Percentiles rank a stretch among this genome's conserved stretches.
These are phyloP conservation scores for Ogataea wickerhamii DNA, from an alignment of 805 yeast species.

Conservation along the genomic window DNA sequence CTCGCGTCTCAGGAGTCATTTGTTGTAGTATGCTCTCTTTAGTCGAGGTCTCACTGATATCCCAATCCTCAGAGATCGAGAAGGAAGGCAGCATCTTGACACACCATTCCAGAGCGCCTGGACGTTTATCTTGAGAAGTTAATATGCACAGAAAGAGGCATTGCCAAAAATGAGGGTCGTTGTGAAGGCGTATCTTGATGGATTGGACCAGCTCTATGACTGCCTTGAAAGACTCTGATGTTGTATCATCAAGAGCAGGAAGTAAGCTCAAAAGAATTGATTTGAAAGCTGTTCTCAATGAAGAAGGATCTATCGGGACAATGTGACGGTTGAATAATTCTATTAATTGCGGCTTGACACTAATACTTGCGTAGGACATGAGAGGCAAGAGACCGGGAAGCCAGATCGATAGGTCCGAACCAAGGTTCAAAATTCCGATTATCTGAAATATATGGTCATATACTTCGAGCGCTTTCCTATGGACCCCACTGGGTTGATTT, in stretches of 20 bases:
- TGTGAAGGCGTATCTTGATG: constrained; percentile 52
- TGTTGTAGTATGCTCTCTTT: constrained; percentile 22
- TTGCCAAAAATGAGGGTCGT: constrained; percentile 85
- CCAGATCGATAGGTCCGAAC: constrained; percentile 68
- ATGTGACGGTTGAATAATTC: constrained; percentile 56
- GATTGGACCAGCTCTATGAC: constrained; percentile 57
- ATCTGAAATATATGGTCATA: constrained; percentile 68
- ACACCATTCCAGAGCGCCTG: constrained; percentile 83
- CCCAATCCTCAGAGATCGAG: constrained; percentile 7
- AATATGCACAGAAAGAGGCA: constrained; percentile 70
- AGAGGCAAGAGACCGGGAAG: constrained; percentile 89
- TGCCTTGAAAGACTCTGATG: constrained; percentile 73
- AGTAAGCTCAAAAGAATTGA: constrained; percentile 72
- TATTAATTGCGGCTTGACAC: constrained; percentile 76
- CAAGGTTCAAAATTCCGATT: constrained; percentile 52
- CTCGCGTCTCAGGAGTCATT: constrained; percentile 43
- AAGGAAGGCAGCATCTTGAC: constrained; percentile 62
- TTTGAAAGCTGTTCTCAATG: constrained; percentile 53
- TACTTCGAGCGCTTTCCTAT: constrained; percentile 77
- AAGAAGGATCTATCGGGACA: constrained; percentile 45
- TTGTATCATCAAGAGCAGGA: constrained; percentile 91
- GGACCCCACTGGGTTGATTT: constrained; percentile 91
- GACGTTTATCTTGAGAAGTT: constrained; percentile 71
- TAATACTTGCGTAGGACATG: constrained; percentile 83
- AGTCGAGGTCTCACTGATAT: constrained; percentile 9